Base-by-base conservation (phyloP, 768 basidiomycete species). In the Macrolepiota albuminosa region DNA sequence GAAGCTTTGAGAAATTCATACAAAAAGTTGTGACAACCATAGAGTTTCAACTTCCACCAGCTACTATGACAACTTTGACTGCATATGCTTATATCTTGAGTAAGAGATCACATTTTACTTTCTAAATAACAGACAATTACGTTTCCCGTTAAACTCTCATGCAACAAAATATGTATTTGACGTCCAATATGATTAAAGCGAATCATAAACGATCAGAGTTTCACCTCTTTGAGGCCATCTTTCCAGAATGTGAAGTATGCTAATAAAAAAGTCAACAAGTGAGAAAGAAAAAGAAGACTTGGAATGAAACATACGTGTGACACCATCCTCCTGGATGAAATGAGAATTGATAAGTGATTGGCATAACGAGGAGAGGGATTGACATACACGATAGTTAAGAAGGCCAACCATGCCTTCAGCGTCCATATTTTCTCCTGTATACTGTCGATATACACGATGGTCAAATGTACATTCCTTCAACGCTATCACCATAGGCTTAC, bases 221-320 rank as follows among this genome's bases (percentile, higher is more conserved):
- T 94, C 61, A 82, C 70, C 73, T 85, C 81, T 77, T 95, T 93
- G 65, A 95, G 73, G 42, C 97, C 96, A 75, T 98, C 85, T 77
- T 91, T 96, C 95, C 95, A 98, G 82, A 95, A 91, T 36, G 88
- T 95, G 74, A 96, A 85, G 73, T 91, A 95, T 54, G 93, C 93
- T 89, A 65, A 57, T 61, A 64, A 58, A 58, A 61, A 61, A 54
- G 6, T 43, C n/a, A 43, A 10, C 42, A 64, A 43, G 45, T 45
- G 26, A 21, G 57, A 51, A 33, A 6, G 26, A 4, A 1, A 29
- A 6, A 29, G 16, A n/a, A 39, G 48, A 26, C 16, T 37, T 21
- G 21, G 34, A 61, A 49, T 26, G 43, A 42, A 21, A 80, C 88
- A 71, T 73, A 93, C 91, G 91, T 36, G 93, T 94, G 62, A 84